Percentiles rank a stretch among this genome's conserved stretches.
Evolutionary conservation across 2,329 filamentous ascomycete genomes (phyloP).

Genomic region (Sclerotinia spermophila): DNA sequence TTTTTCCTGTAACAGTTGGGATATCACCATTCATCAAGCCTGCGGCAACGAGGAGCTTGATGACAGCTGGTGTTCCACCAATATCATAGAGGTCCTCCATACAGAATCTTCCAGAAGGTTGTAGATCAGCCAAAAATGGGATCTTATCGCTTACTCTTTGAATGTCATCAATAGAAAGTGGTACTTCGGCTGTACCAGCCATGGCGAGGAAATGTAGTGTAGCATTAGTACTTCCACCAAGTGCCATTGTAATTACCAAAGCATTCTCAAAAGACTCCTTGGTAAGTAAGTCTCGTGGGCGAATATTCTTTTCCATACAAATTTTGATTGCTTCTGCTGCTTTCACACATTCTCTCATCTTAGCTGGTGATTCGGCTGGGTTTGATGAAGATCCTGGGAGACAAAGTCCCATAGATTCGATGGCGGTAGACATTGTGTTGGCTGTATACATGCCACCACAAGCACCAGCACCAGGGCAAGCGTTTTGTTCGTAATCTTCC

Average conservation of each 20-base stretch:
- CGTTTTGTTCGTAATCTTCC: slow-evolving; percentile 66
- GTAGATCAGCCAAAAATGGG: slow-evolving; percentile 67
- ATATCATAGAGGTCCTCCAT: slow-evolving; percentile 87
- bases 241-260: slow-evolving; percentile 68
- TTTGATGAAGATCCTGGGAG: slow-evolving; percentile 68
- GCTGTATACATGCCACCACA: slow-evolving; percentile 76
- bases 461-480: slow-evolving; percentile 66
- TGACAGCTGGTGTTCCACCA: slow-evolving; percentile 78
- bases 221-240: slow-evolving; percentile 68
- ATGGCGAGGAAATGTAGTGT: slow-evolving; percentile 70
- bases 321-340: slow-evolving; percentile 64
- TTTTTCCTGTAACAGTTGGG: slow-evolving; percentile 79
- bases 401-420: slow-evolving; percentile 68
- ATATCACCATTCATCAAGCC: slow-evolving; percentile 73
- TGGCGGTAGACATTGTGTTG: slow-evolving; percentile 72
- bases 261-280: slow-evolving; percentile 69
- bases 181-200: slow-evolving; percentile 64
- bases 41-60: slow-evolving; percentile 78
- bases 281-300: slow-evolving; percentile 63
- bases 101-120: slow-evolving; percentile 76
- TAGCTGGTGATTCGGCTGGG: slow-evolving; percentile 62
- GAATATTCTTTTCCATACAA: slow-evolving; percentile 68
- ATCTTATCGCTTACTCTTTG: slow-evolving; percentile 67
- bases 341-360: slow-evolving; percentile 68
- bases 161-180: slow-evolving; percentile 46